Evolutionary conservation across 371 early-diverging fungal species (phyloP), one percentile per base, ranked within the genome.

Genomic region (Circinella umbellata): DNA sequence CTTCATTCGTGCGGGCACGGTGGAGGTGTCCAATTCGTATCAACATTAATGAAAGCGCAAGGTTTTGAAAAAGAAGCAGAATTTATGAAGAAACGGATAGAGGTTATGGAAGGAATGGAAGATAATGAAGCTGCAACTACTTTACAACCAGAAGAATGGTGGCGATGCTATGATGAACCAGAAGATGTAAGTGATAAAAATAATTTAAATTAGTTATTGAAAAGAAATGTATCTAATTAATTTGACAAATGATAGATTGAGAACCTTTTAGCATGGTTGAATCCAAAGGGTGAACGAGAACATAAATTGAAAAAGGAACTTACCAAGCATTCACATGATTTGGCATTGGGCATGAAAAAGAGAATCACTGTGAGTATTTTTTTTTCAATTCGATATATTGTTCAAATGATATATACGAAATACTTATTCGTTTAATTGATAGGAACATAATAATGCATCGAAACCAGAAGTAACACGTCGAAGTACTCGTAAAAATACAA

Each of bases 241-340:
- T 47, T 47, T 47, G 3, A 47, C 1, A 11, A 47, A 11, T 47
- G 47, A 51, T 63, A 90, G 89, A 54, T 94, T 18, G 91, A 93
- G 14, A 65, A 71, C 9, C 75, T 96, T 46, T 57, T 90, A 69
- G 72, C 75, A 13, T 95, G 95, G 95, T 79, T 95, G 48, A 93
- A 94, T 73, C 78, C 86, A 14, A 88, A 91, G 37, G 96, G 96
- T 53, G 70, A 82, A 11, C 87, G 94, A 6, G 96, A 96, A 73
- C 76, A 78, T 51, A 80, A 80, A 18, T 73, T 93, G 53, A 74
- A 80, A 46, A 71, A 79, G 0, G 87, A 90, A 72, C 68, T 92
- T 13, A 83, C 88, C 14, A 80, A 75, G 36, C 80, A 83, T 15
- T 63, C 73, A 20, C 80, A 81, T 47, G 69, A 76, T 63, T 66